Percentiles rank a stretch among this genome's conserved stretches.
Evolutionary conservation across 140 eudicot genomes (phyloP).

Genomic region (Cichorium intybus): DNA sequence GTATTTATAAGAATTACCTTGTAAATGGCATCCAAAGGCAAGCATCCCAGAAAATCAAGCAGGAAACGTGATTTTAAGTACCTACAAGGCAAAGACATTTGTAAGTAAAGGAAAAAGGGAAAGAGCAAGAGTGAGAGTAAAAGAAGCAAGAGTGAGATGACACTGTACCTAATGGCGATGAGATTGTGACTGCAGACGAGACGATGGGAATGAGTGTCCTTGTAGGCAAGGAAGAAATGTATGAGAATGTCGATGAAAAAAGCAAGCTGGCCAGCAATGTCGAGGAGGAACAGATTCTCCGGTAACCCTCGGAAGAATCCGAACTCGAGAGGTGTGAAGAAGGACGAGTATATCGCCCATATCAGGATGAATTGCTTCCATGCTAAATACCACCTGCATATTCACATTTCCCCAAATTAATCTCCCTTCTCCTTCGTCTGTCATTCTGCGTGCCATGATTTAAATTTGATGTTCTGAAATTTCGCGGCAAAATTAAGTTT

Average conservation of each 20-base stretch:
- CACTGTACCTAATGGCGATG: constrained; percentile 54
- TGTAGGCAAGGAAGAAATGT: constrained; percentile 51
- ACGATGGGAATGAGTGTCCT: constrained; percentile 50
- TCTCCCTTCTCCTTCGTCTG: background rate
- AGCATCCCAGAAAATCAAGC: constrained; percentile 62
- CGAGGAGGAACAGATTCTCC: constrained; percentile 64
- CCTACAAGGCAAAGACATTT: constrained; percentile 25
- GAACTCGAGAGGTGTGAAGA: constrained; percentile 78
- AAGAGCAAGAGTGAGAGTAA: background rate
- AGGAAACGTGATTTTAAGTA: constrained; percentile 63
- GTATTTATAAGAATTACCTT: constrained; percentile 31
- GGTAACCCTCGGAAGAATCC: constrained; percentile 77
- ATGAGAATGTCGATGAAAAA: constrained; percentile 59
- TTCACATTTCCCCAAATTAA: background rate
- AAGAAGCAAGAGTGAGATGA: background rate
- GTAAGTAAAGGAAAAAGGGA: background rate
- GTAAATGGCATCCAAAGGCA: constrained; percentile 74
- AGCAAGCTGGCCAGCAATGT: constrained; percentile 67
- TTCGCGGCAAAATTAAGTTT: background rate
- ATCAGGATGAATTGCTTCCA: constrained; percentile 63
- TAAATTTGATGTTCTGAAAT: background rate
- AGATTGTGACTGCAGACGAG: constrained; percentile 41
- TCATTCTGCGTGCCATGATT: background rate
- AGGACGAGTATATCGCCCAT: constrained; percentile 79
- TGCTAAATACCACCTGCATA: constrained; percentile 50